phyloP scores from a whole-genome alignment of 2,329 filamentous ascomycete species.

The Monilinia vaccinii-corymbosi region DNA sequence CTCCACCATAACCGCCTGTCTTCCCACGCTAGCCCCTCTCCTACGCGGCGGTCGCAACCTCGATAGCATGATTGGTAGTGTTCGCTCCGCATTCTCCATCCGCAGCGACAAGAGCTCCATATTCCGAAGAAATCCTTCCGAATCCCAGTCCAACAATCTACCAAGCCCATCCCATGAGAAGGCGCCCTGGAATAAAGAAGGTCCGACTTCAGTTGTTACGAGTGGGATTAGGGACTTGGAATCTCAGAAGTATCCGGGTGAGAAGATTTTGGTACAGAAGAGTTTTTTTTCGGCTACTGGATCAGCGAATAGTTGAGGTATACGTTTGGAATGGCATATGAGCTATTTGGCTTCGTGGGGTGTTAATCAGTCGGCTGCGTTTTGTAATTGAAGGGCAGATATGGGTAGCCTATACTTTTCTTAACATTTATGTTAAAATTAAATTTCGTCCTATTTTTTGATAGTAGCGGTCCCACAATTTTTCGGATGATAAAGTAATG shows the following conservation, averaged over 20 bases:
- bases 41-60: not conserved
- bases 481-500: not conserved
- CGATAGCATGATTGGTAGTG: not conserved
- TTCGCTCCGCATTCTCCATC: not conserved
- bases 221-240: not conserved
- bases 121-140: not conserved
- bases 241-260: not conserved
- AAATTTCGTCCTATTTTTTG: not conserved
- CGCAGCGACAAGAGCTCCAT: not conserved
- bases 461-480: too few relatives aligned
- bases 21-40: constrained; percentile 1
- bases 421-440: not conserved
- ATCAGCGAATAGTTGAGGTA: not conserved
- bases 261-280: not conserved
- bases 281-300: constrained; percentile 1
- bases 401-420: not conserved
- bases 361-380: not conserved
- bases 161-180: not conserved
- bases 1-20: not conserved
- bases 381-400: not conserved
- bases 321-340: not conserved
- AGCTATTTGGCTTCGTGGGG: not conserved
- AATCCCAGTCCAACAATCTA: not conserved
- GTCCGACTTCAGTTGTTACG: not conserved
- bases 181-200: not conserved